A percentile compares a stretch with the other conserved stretches of the same genome.
phyloP scores from a whole-genome alignment of 1,284 basidiomycete genomes.

The Moesziomyces globuligerus region DNA sequence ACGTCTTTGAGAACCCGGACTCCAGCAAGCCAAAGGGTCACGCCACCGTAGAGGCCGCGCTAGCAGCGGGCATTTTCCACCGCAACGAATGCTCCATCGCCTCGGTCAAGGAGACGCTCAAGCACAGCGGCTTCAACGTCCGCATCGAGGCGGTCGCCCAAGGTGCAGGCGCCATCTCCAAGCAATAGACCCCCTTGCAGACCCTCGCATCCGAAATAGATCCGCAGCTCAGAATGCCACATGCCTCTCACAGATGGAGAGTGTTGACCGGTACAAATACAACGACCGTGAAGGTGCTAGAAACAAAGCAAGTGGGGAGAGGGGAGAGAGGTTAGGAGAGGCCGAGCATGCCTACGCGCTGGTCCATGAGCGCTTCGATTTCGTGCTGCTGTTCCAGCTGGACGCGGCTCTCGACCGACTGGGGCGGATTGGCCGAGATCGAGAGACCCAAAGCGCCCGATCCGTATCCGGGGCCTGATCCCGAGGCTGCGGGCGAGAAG shows the following conservation, averaged over 20 bases:
- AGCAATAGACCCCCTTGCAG: slow-evolving; percentile 14
- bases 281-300: neutral
- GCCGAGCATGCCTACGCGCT: slow-evolving; percentile 39
- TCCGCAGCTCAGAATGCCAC: no score
- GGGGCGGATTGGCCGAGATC: slow-evolving; percentile 40
- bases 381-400: slow-evolving; percentile 34
- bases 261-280: slow-evolving; percentile 20
- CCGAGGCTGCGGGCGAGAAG: slow-evolving; percentile 31
- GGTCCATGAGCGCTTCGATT: slow-evolving; percentile 42
- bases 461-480: slow-evolving; percentile 51
- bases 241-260: neutral
- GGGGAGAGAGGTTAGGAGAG: slow-evolving; percentile 15
- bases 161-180: slow-evolving; percentile 48
- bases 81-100: slow-evolving; percentile 79
- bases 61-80: slow-evolving; percentile 98
- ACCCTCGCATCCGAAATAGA: no score
- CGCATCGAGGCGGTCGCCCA: slow-evolving; percentile 47
- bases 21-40: slow-evolving; percentile 37
- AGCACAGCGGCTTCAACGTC: slow-evolving; percentile 51
- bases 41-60: slow-evolving; percentile 80
- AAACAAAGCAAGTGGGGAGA: neutral
- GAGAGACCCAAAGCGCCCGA: slow-evolving; percentile 46
- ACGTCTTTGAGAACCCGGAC: slow-evolving; percentile 71
- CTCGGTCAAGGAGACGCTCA: slow-evolving; percentile 67
- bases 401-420: slow-evolving; percentile 18